phyloP scores from a whole-genome alignment of 2,329 filamentous ascomycete genomes.

The Colletotrichum sp. region DNA sequence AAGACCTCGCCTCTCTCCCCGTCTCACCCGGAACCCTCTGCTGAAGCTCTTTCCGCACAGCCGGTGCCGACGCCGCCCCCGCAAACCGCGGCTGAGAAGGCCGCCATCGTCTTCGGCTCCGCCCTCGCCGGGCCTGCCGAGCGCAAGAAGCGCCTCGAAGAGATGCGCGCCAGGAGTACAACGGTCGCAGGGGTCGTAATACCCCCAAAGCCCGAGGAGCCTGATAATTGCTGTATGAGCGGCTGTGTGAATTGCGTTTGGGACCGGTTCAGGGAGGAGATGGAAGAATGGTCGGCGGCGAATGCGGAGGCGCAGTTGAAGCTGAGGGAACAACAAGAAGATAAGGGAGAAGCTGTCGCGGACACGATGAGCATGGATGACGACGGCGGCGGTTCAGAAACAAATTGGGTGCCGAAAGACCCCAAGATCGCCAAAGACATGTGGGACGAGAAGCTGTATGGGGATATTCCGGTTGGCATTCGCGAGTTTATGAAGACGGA shows the following conservation, averaged over 20 bases:
- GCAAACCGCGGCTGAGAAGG: conserved; percentile 56
- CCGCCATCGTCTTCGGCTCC: conserved; percentile 81
- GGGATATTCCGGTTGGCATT: conserved; percentile 87
- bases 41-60: conserved; percentile 23
- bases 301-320: conserved; percentile 67
- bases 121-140: conserved; percentile 77
- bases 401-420: conserved; percentile 62
- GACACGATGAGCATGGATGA: conserved; percentile 72
- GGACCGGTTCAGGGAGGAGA: conserved; percentile 88
- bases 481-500: conserved; percentile 97
- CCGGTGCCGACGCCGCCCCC: conserved; percentile 41
- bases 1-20: conserved; percentile 24
- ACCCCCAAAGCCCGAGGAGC: conserved; percentile 84
- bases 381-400: conserved; percentile 77
- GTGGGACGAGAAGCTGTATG: conserved; percentile 74
- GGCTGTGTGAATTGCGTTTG: conserved; percentile 98
- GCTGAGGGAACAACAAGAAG: conserved; percentile 38
- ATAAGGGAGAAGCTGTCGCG: conserved; percentile 28
- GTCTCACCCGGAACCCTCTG: conserved; percentile 19
- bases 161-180: conserved; percentile 62
- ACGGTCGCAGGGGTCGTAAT: conserved; percentile 81
- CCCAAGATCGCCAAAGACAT: conserved; percentile 54
- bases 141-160: conserved; percentile 63
- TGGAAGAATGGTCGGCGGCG: conserved; percentile 83
- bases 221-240: conserved; percentile 99